These are phyloP conservation scores for Colletotrichum truncatum DNA, from an alignment of 2,329 filamentous ascomycete genomes.

Conservation along the genomic window DNA sequence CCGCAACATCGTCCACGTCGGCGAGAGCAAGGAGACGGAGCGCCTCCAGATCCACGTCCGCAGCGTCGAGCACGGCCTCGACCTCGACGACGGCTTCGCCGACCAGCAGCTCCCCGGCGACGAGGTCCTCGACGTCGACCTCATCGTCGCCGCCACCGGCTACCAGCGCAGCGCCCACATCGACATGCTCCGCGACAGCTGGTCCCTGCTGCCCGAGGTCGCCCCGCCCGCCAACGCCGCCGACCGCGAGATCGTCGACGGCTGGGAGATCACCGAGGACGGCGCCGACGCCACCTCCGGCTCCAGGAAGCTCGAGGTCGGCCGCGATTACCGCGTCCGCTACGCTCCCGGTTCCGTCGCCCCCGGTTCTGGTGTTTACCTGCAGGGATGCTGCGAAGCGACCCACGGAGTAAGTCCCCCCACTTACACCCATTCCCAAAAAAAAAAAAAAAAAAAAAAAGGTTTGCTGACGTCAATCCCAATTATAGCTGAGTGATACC, in stretches of 20 bases:
- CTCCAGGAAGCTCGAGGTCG: constrained; percentile 69
- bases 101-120: constrained; percentile 45
- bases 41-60: constrained; percentile 68
- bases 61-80: constrained; percentile 43
- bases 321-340: constrained; percentile 80
- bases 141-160: constrained; percentile 87
- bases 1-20: constrained; percentile 71
- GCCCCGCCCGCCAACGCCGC: constrained; percentile 3
- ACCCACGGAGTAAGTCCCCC: constrained; percentile 83
- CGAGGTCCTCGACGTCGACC: constrained; percentile 78
- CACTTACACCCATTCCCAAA: background rate
- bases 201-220: constrained; percentile 68
- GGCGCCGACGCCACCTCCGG: constrained; percentile 19
- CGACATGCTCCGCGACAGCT: constrained; percentile 75
- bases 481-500: constrained; percentile 76
- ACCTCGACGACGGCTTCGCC: constrained; percentile 49
- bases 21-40: constrained; percentile 57
- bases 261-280: constrained; percentile 45
- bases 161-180: constrained; percentile 84
- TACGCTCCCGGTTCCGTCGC: constrained; percentile 76
- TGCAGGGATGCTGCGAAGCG: constrained; percentile 93
- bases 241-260: constrained; percentile 38
- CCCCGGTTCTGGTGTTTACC: constrained; percentile 82
- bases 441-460: background rate
- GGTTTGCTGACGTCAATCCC: constrained; percentile 32